Conservation (phyloP, 1,139 yeast genomes). For the Hansenula lynferdii region DNA sequence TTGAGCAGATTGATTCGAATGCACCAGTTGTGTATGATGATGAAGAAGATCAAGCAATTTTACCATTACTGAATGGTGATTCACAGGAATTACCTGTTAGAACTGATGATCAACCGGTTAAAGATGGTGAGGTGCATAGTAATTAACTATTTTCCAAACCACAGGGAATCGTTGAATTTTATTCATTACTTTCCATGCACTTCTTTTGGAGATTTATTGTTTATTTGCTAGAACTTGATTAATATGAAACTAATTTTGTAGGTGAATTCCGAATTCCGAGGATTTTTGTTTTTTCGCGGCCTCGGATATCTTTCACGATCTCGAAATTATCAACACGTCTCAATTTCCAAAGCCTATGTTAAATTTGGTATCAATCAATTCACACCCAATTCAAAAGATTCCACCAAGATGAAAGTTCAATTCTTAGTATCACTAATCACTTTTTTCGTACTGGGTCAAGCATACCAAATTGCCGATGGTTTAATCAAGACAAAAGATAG, state of each 20-base stretch:
- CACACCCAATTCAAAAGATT: too few relatives aligned
- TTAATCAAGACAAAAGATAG: slow-evolving; percentile 8
- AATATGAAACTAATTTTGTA: too few relatives aligned
- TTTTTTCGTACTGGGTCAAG: background rate
- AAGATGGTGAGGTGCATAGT: background rate
- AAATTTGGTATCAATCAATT: too few relatives aligned
- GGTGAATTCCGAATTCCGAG: too few relatives aligned
- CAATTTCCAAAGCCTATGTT: too few relatives aligned
- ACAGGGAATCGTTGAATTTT: background rate
- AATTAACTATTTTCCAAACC: background rate
- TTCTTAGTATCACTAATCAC: background rate
- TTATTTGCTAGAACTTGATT: too few relatives aligned
- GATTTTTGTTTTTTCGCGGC: too few relatives aligned
- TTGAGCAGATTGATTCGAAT: background rate
- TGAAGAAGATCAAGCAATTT: background rate
- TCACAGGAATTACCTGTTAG: too few relatives aligned
- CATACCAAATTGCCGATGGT: slow-evolving; percentile 7
- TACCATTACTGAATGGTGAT: background rate
- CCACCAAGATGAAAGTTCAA: slow-evolving; percentile 1
- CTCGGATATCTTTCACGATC: too few relatives aligned
- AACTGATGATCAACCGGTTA: background rate
- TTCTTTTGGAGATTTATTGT: background rate
- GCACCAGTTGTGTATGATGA: slow-evolving; percentile 2
- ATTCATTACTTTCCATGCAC: background rate
- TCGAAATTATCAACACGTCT: too few relatives aligned